Evolutionary conservation across 176 grass and related monocot species (phyloP), one percentile per base, ranked within the genome.

Genomic region (Raddia distichophylla): DNA sequence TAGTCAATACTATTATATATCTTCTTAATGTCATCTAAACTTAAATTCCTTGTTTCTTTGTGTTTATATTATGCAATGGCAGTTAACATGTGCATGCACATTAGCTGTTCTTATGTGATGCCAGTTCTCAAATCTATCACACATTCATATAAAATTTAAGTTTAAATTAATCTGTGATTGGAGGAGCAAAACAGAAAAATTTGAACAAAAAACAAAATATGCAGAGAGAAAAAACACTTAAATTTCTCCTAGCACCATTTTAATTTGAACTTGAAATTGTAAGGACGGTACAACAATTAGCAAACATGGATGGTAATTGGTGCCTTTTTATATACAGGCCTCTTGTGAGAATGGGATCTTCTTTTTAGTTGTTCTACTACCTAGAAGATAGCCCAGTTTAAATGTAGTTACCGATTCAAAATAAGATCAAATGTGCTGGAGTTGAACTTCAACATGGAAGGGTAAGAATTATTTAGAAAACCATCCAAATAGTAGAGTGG

Each of bases 1-100:
- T 60, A 65, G 55, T n/a, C 60, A 73, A 44, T 17, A 33, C 55
- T 68, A 62, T 5, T n/a, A 10, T 32, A 61, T 47, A 47, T 62
- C 47, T 76, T 87, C 34, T 70, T 64, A 56, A 45, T 11, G 11
- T 82, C 11, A 82, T 69, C 12, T 61, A 16, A 49, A 70, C 57
- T 52, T 75, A 68, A 61, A 60, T 79, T 67, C 15, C 14, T 65
- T 83, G 58, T 43, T 33, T 50, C 37, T 64, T 18, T 5, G 45
- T 52, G 49, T 65, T 55, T 32, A 65, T 74, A 72, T 72, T 48
- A 59, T 69, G 62, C 22, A 58, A 56, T 76, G 64, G 49, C 14
- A 55, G 49, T 80, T 57, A 33, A 51, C 27, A 43, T 40, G 59
- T 37, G 51, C 34, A 22, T 64, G 49, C 10, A 10, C 32, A 74